Percentiles rank a stretch among this genome's conserved stretches.
Evolutionary conservation across 2,329 filamentous ascomycete species (phyloP).

Genomic region (Lasiodiplodia sp.): DNA sequence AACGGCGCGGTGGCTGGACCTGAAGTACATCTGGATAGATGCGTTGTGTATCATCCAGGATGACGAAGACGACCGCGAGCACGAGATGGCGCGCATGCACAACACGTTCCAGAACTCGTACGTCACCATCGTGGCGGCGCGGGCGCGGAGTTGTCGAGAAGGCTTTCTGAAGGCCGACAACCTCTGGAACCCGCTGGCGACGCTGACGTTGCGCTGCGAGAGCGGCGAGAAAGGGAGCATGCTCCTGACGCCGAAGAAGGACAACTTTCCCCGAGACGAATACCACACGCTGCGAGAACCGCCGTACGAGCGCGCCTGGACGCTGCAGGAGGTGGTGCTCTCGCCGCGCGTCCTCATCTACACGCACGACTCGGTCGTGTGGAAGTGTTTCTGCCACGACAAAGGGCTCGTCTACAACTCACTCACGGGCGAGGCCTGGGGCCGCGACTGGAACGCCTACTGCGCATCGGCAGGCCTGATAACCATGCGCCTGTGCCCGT

Average conservation of each 20-base stretch:
- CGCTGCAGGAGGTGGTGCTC: constrained; percentile 25
- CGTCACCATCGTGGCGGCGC: constrained; percentile 18
- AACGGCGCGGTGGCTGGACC: background rate
- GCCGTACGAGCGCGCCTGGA: constrained; percentile 23
- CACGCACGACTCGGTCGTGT: constrained; percentile 14
- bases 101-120: constrained; percentile 17
- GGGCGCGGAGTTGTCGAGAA: constrained; percentile 8
- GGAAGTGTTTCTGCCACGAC: constrained; percentile 20
- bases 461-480: constrained; percentile 14
- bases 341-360: constrained; percentile 23
- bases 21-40: constrained; percentile 20
- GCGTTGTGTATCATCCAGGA: constrained; percentile 20
- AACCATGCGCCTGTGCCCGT: constrained; percentile 10
- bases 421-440: background rate
- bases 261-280: background rate
- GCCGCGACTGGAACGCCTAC: constrained; percentile 26
- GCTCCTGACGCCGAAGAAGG: constrained; percentile 2
- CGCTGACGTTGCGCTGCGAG: constrained; percentile 14
- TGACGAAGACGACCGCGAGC: background rate
- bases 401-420: background rate
- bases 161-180: constrained; percentile 19
- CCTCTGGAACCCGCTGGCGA: constrained; percentile 6
- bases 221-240: constrained; percentile 5
- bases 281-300: background rate
- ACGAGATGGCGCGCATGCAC: constrained; percentile 23